phyloP scores from a whole-genome alignment of 148 eudicot species.

The Vaccinium vitisidaea region DNA sequence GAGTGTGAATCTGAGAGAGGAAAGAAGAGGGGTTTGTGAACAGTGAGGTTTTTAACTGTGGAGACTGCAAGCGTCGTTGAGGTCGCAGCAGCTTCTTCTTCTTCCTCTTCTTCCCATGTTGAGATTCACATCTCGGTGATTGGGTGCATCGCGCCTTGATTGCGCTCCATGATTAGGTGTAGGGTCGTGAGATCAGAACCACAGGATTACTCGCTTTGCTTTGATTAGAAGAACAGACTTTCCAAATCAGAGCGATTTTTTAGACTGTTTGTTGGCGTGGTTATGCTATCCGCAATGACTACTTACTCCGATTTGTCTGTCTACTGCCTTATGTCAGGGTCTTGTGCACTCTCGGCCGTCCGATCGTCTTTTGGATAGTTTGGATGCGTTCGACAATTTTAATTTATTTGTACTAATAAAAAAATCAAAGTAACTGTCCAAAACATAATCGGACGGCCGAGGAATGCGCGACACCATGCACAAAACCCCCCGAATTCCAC shows the following conservation, averaged over 20 bases:
- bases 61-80: not conserved
- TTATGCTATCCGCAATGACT: not conserved
- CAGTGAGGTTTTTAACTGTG: constrained; percentile 5
- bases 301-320: too few species aligned
- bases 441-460: too few species aligned
- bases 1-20: not conserved
- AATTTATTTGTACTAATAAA: too few species aligned
- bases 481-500: too few species aligned
- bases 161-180: not conserved
- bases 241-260: not conserved
- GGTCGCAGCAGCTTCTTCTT: not conserved
- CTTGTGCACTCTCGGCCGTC: too few species aligned
- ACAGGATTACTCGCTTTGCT: not conserved
- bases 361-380: too few species aligned
- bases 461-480: too few species aligned
- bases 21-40: not conserved
- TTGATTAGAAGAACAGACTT: not conserved
- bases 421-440: too few species aligned
- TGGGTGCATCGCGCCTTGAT: not conserved
- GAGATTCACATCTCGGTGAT: constrained; percentile 1
- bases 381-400: too few species aligned
- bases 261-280: not conserved
- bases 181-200: not conserved
- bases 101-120: not conserved
- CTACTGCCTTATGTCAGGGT: too few species aligned